phyloP scores from a whole-genome alignment of 441 rosid genomes.

The Pelargonium myrrhifolium region DNA sequence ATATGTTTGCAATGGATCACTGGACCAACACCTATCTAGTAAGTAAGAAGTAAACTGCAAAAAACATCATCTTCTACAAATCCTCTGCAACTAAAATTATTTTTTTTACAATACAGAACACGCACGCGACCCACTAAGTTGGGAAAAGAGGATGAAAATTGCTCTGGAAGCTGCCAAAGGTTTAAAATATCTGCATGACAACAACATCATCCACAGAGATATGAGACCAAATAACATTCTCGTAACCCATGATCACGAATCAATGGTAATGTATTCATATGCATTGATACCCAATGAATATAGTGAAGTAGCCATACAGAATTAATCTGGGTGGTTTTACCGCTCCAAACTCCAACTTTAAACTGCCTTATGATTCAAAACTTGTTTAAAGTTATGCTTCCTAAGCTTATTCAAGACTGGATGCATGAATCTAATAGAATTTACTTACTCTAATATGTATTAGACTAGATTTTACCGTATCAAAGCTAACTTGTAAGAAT shows the following conservation, averaged over 20 bases:
- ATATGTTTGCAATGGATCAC: constrained; percentile 40
- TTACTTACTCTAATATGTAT: too few relatives aligned
- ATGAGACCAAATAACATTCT: constrained; percentile 54
- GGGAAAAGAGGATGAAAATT: constrained; percentile 36
- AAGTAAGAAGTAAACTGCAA: constrained; percentile 15
- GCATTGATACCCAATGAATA: background rate
- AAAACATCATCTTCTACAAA: background rate
- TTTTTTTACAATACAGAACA: constrained; percentile 29
- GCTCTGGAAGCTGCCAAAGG: constrained; percentile 36
- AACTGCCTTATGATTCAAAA: too few relatives aligned
- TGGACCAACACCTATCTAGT: constrained; percentile 51
- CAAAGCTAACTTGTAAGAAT: background rate
- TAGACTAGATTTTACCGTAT: too few relatives aligned
- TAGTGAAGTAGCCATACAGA: too few relatives aligned
- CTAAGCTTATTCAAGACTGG: too few relatives aligned
- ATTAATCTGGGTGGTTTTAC: too few relatives aligned
- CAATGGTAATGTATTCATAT: constrained; percentile 33
- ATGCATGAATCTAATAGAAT: too few relatives aligned
- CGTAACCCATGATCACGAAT: constrained; percentile 35
- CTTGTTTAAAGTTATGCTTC: too few relatives aligned
- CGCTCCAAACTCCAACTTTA: too few relatives aligned
- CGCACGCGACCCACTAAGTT: constrained; percentile 26
- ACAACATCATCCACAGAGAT: constrained; percentile 45
- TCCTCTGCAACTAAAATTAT: background rate
- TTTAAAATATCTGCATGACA: constrained; percentile 32